Evolutionary conservation across 495 filamentous ascomycete species (phyloP).

Genomic region (Penicillium samsonianum): DNA sequence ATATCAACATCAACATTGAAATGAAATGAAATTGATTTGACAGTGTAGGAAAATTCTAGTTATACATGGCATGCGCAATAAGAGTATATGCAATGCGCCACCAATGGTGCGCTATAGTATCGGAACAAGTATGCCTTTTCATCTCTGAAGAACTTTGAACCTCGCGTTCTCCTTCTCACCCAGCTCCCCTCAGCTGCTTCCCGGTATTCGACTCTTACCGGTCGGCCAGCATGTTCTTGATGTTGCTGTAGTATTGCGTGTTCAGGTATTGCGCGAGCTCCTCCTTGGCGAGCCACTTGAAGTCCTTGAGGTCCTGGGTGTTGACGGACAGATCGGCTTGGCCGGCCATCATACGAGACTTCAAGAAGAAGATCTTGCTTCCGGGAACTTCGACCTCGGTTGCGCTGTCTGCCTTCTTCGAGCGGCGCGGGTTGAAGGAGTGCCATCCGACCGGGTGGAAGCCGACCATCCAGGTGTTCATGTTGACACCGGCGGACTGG

Average conservation of each 20-base stretch:
- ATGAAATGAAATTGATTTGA: conserved; percentile 29
- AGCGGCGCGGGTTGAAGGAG: conserved; percentile 46
- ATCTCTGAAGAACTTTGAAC: conserved; percentile 11
- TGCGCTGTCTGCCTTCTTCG: conserved; percentile 29
- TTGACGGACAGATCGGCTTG: conserved; percentile 80
- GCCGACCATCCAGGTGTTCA: conserved; percentile 99
- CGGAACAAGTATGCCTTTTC: conserved; percentile 20
- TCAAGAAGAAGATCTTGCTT: conserved; percentile 93
- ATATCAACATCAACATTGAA: neutral
- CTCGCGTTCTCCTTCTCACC: neutral
- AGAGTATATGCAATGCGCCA: conserved; percentile 45
- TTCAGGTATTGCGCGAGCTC: conserved; percentile 70
- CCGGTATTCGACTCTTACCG: conserved; percentile 52
- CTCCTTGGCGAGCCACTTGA: conserved; percentile 88
- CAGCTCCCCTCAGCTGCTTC: conserved; percentile 14
- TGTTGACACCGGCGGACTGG: conserved; percentile 82
- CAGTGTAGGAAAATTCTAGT: conserved; percentile 42
- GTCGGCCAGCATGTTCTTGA: conserved; percentile 80
- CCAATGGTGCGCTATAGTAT: conserved; percentile 20
- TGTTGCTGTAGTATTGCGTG: conserved; percentile 65
- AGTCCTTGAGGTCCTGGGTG: conserved; percentile 71
- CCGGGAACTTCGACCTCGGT: conserved; percentile 45
- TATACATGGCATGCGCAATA: conserved; percentile 48
- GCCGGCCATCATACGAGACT: conserved; percentile 93
- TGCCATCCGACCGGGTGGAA: conserved; percentile 85